Evolutionary conservation across 306 rosid species (phyloP).

Genomic region (Calophaca sinica): DNA sequence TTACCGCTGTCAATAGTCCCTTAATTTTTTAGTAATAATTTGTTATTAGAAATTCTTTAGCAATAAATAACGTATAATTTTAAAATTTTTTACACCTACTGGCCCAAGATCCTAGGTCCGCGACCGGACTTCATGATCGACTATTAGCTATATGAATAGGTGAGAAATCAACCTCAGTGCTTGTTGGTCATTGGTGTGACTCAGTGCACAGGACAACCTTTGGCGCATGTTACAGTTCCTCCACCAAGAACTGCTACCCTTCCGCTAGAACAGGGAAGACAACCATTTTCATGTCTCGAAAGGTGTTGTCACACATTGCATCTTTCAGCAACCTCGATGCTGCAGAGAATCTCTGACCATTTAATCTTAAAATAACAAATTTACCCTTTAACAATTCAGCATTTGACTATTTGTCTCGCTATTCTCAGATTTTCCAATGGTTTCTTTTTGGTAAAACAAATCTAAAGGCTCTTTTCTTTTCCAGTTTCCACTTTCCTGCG

Average conservation of each 20-base stretch:
- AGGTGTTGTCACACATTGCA: constrained; percentile 26
- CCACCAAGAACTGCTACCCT: neutral
- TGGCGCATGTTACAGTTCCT: constrained; percentile 1
- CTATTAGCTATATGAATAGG: too few species aligned
- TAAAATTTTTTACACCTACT: too few species aligned
- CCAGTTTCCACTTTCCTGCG: constrained; percentile 34
- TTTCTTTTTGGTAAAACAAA: neutral
- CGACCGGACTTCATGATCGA: too few species aligned
- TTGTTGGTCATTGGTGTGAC: too few species aligned
- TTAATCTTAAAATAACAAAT: constrained; percentile 9
- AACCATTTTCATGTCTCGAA: constrained; percentile 11
- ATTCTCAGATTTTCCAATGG: neutral
- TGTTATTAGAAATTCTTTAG: too few species aligned
- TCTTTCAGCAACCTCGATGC: constrained; percentile 36
- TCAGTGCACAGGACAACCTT: neutral
- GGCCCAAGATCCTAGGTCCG: too few species aligned
- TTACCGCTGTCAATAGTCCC: too few species aligned
- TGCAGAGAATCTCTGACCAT: constrained; percentile 39
- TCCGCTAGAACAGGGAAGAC: neutral
- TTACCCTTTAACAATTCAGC: constrained; percentile 22
- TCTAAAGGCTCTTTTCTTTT: constrained; percentile 18
- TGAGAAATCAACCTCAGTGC: too few species aligned
- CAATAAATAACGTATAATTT: too few species aligned
- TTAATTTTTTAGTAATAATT: too few species aligned
- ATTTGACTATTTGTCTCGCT: constrained; percentile 33